These are phyloP conservation scores for Colletotrichum somersetense DNA, from an alignment of 2,329 filamentous ascomycete genomes.

Conservation along the genomic window DNA sequence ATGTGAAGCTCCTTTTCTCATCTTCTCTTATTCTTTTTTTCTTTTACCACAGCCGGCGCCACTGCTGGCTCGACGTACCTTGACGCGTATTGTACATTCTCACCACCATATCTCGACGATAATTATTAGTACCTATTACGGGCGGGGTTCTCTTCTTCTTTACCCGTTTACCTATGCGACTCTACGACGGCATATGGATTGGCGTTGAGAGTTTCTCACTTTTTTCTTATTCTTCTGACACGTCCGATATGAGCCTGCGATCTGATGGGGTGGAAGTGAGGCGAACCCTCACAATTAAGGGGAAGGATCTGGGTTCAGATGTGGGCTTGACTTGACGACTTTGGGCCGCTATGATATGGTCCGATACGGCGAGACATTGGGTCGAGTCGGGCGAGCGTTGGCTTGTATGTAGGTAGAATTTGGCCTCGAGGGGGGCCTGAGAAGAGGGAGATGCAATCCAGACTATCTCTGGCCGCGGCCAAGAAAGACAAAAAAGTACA, in stretches of 20 bases:
- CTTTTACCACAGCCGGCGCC: conserved; percentile 21
- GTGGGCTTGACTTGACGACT: conserved; percentile 6
- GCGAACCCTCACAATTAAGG: neutral
- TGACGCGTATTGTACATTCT: conserved; percentile 40
- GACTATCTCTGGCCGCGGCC: conserved; percentile 6
- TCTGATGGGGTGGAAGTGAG: neutral
- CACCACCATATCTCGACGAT: conserved; percentile 31
- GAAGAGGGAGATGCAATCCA: neutral
- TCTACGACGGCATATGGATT: conserved; percentile 39
- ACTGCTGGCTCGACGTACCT: conserved; percentile 25
- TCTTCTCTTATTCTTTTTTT: neutral
- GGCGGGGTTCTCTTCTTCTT: neutral
- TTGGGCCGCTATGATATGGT: conserved; percentile 10
- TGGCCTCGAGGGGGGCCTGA: neutral
- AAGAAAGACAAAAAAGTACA: conserved; percentile 11
- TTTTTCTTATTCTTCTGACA: neutral
- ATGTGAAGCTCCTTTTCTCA: conserved; percentile 44
- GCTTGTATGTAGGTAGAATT: conserved; percentile 25
- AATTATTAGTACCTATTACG: conserved; percentile 38
- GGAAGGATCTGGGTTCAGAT: conserved; percentile 8
- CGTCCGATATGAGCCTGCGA: conserved; percentile 16
- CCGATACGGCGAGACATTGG: neutral
- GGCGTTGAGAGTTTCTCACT: conserved; percentile 28
- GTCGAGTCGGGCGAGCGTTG: conserved; percentile 20
- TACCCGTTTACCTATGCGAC: conserved; percentile 12